phyloP scores from a whole-genome alignment of 2,329 filamentous ascomycete species.

The Paracoccidioides lutzii region DNA sequence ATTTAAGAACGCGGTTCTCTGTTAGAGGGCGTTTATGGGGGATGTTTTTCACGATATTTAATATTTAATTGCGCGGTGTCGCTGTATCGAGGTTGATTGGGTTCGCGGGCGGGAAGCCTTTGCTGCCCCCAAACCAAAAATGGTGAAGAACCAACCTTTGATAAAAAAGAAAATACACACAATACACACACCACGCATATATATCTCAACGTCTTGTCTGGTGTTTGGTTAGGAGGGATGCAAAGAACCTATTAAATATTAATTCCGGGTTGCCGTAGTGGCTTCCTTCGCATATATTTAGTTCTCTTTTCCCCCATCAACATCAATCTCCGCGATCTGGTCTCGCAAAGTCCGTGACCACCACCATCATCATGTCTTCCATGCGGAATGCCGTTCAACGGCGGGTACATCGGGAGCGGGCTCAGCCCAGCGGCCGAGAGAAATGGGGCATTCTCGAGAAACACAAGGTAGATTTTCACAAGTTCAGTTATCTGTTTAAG shows the following conservation, averaged over 20 bases:
- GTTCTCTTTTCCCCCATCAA: neutral
- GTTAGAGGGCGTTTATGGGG: neutral
- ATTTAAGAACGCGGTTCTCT: neutral
- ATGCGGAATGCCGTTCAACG: conserved; percentile 55
- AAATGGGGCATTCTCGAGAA: conserved; percentile 92
- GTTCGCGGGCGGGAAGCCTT: conserved; percentile 1
- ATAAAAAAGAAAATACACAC: neutral
- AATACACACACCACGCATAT: neutral
- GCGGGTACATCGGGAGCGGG: conserved; percentile 79
- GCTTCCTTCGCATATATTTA: neutral
- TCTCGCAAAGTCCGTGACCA: neutral
- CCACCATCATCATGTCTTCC: conserved; percentile 37
- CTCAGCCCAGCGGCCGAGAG: conserved; percentile 68
- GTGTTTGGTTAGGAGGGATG: no score
- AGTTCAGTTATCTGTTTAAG: neutral
- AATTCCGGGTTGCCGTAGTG: neutral
- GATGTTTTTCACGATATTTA: neutral
- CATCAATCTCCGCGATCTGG: neutral
- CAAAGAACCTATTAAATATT: neutral
- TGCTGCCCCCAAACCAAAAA: conserved; percentile 2
- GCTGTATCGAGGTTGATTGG: neutral
- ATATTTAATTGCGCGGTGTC: neutral
- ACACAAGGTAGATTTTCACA: conserved; percentile 52
- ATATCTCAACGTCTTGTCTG: no score
- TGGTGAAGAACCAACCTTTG: neutral